Evolutionary conservation across 805 yeast genomes (phyloP).

Genomic region (Sugiyamaella boreocaroliniensis): DNA sequence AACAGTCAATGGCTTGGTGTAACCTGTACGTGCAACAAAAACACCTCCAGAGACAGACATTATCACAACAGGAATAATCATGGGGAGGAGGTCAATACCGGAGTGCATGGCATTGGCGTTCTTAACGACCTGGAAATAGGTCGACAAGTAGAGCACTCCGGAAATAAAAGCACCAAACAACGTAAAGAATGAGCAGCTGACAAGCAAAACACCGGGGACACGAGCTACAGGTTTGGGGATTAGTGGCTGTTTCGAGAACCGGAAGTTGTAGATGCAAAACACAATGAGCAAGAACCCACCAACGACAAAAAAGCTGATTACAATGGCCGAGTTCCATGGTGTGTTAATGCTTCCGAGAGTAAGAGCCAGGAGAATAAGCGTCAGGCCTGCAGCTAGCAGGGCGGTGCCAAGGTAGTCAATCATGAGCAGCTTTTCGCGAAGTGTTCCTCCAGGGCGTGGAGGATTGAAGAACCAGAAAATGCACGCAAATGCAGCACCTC

Average conservation of each 20-base stretch:
- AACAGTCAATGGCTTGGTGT: slow-evolving; percentile 38
- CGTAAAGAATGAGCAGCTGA: slow-evolving; percentile 32
- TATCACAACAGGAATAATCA: slow-evolving; percentile 38
- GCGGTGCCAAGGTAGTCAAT: slow-evolving; percentile 51
- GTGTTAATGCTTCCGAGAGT: slow-evolving; percentile 46
- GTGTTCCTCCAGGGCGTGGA: slow-evolving; percentile 37
- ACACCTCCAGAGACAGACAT: slow-evolving; percentile 40
- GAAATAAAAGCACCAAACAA: slow-evolving; percentile 42
- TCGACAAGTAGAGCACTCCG: slow-evolving; percentile 41
- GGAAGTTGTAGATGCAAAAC: slow-evolving; percentile 33
- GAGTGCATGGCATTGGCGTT: slow-evolving; percentile 35
- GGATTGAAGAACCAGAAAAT: slow-evolving; percentile 23
- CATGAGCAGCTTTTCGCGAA: slow-evolving; percentile 37
- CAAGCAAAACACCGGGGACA: slow-evolving; percentile 18
- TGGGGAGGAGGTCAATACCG: slow-evolving; percentile 38
- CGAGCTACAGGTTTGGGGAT: slow-evolving; percentile 22
- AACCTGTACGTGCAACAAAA: slow-evolving; percentile 37
- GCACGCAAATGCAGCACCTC: slow-evolving; percentile 29
- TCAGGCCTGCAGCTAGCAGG: slow-evolving; percentile 24
- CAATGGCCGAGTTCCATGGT: slow-evolving; percentile 49
- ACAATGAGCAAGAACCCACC: slow-evolving; percentile 38
- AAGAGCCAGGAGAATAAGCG: slow-evolving; percentile 45
- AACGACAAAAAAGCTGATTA: slow-evolving; percentile 37
- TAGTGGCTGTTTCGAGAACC: slow-evolving; percentile 34
- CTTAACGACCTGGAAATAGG: slow-evolving; percentile 42